A percentile compares a stretch with the other conserved stretches of the same genome.
Evolutionary conservation across 345 rosid genomes (phyloP).

Genomic region (Corchorus capsularis): DNA sequence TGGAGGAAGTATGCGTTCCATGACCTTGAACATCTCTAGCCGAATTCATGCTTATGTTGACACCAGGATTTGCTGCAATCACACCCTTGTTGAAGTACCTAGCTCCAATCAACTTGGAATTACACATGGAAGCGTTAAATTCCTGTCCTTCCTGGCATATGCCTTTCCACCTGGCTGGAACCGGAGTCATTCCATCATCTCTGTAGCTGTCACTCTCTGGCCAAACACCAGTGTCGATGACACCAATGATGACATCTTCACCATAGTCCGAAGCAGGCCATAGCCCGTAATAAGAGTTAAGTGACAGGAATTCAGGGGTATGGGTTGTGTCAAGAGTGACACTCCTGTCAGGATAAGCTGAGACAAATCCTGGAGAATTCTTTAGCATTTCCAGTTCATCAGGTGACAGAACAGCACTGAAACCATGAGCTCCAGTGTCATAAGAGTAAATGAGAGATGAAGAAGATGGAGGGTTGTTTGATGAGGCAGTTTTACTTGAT

Average conservation of each 20-base stretch:
- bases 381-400: constrained; percentile 17
- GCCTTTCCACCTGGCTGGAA: constrained; percentile 43
- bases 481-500: background rate
- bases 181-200: constrained; percentile 34
- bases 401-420: constrained; percentile 16
- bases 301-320: constrained; percentile 15
- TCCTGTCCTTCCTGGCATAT: constrained; percentile 27
- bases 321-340: constrained; percentile 23
- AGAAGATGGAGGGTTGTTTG: constrained; percentile 2
- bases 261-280: constrained; percentile 24
- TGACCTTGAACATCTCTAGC: constrained; percentile 31
- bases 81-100: constrained; percentile 35
- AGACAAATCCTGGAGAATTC: constrained; percentile 21
- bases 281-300: constrained; percentile 3
- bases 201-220: constrained; percentile 41
- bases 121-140: constrained; percentile 35
- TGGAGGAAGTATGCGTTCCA: constrained; percentile 39
- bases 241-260: constrained; percentile 24
- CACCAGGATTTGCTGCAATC: constrained; percentile 18
- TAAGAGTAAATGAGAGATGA: constrained; percentile 16
- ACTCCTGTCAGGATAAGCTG: constrained; percentile 19
- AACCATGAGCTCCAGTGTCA: constrained; percentile 20
- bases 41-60: constrained; percentile 32
- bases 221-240: constrained; percentile 39
- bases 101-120: constrained; percentile 41